Conservation (phyloP, 768 basidiomycete species). For the Termitomyces sp. region DNA sequence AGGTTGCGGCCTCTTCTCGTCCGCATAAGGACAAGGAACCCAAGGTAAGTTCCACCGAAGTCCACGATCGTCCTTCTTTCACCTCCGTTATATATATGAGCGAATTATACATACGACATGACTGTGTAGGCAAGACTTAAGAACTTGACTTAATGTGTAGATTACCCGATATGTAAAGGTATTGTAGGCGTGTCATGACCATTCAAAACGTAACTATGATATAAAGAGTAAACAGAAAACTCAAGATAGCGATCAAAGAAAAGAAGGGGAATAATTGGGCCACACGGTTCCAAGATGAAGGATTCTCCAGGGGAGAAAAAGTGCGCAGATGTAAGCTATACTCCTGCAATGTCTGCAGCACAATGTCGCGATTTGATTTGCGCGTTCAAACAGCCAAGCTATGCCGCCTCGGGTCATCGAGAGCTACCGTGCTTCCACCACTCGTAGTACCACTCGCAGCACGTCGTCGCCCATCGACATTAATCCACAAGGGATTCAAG, state of each 20-base stretch:
- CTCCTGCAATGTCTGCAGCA: conserved; percentile 5
- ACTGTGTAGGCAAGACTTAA: neutral
- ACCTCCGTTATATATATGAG: neutral
- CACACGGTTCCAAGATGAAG: neutral
- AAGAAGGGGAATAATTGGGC: neutral
- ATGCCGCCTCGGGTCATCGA: conserved; percentile 55
- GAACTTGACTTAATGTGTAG: conserved; percentile 2
- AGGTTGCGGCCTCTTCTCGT: no score
- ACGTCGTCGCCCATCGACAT: conserved; percentile 52
- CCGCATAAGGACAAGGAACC: neutral
- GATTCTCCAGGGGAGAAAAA: neutral
- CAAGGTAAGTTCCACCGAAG: neutral
- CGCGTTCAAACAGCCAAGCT: conserved; percentile 53
- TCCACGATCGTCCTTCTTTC: neutral
- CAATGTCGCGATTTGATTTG: neutral
- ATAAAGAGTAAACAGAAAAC: neutral
- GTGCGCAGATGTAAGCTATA: neutral
- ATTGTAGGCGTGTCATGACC: conserved; percentile 6
- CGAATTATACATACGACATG: neutral
- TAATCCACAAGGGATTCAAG: conserved; percentile 37
- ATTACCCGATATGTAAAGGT: conserved; percentile 3
- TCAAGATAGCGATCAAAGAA: neutral
- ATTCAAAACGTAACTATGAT: conserved; percentile 8
- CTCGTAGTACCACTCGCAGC: conserved; percentile 20
- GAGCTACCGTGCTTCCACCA: conserved; percentile 26